Conservation (phyloP, 305 asterid species). For the Withania somnifera region DNA sequence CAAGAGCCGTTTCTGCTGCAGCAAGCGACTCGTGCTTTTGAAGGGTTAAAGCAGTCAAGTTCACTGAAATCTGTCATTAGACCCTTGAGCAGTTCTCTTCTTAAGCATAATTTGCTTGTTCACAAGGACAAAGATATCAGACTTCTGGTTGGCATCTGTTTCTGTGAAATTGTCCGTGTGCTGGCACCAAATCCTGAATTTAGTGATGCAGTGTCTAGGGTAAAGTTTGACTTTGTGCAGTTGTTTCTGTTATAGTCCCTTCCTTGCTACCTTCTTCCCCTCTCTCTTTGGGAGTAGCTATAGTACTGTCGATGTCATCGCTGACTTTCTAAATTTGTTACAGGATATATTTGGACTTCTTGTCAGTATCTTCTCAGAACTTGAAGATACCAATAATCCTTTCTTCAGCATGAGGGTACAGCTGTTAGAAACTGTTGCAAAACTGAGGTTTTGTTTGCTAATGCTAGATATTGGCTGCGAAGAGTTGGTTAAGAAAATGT, state of each 20-base stretch:
- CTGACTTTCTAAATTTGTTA: not conserved
- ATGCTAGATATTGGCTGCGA: slow-evolving; percentile 79
- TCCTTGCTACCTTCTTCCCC: not conserved
- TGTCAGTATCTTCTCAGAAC: slow-evolving; percentile 55
- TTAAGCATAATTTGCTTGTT: slow-evolving; percentile 45
- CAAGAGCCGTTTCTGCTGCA: slow-evolving; percentile 23
- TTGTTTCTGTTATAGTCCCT: not conserved
- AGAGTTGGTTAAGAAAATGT: slow-evolving; percentile 66
- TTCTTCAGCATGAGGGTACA: slow-evolving; percentile 48
- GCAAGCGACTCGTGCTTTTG: slow-evolving; percentile 59
- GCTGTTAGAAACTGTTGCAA: slow-evolving; percentile 60
- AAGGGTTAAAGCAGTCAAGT: slow-evolving; percentile 41
- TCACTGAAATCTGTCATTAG: slow-evolving; percentile 26
- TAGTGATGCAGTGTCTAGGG: slow-evolving; percentile 46
- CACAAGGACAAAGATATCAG: slow-evolving; percentile 65
- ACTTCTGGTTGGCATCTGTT: slow-evolving; percentile 60
- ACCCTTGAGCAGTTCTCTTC: slow-evolving; percentile 49
- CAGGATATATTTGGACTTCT: slow-evolving; percentile 66
- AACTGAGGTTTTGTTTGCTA: slow-evolving; percentile 44
- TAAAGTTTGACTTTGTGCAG: slow-evolving; percentile 13
- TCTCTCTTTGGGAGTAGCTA: not conserved
- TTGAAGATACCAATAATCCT: slow-evolving; percentile 45
- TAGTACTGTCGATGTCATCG: not conserved
- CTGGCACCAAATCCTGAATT: slow-evolving; percentile 70
- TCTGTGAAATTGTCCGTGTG: slow-evolving; percentile 53